Base-by-base conservation (phyloP, 179 eudicot genomes). In the Beta lomatogona region DNA sequence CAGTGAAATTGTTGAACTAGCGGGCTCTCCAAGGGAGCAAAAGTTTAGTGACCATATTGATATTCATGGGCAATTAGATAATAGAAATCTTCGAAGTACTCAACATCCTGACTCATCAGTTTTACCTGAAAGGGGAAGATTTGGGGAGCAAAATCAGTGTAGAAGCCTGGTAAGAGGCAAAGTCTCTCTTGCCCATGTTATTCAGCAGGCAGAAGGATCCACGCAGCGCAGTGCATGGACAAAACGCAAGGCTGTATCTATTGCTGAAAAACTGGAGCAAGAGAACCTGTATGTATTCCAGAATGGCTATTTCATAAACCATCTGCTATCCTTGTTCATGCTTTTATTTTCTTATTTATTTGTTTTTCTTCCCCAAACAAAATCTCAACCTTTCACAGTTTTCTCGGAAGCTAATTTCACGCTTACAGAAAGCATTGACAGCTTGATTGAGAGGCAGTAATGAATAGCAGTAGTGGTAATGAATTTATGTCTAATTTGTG, bases 191-290 rank as follows among this genome's bases (percentile, higher is more conserved):
- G 99, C 95, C 55, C 93, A 89, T 81, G 95, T 92, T 53, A 89
- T 94, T 85, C 97, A 93, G 89, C 98, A 93, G 67, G 89, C 93
- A 45, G 95, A 94, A 84, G 91, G 98, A 83, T 83, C 88, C 77
- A 18, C 87, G 28, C 91, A 89, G 36, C 89, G 84, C 78, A 82
- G 82, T 89, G 90, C 92, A 77, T 95, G 98, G 99, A 90, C 97
- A 31, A 90, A 88, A 83, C 89, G 90, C 84, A 92, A 91, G 87
- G 98, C 95, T 25, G 88, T 90, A 69, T 91, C 99, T 50, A 93
- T 94, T 84, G 98, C 98, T 84, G 98, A 95, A 80, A 92, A 94
- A 86, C 95, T 95, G 52, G 98, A 93, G 85, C 97, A 95, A 90
- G 95, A 95, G 76, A 95, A 95, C 84, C 85, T 95, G 98, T 95